These are phyloP conservation scores for Boechera divaricarpa DNA, from an alignment of 345 rosid species.

Conservation along the genomic window DNA sequence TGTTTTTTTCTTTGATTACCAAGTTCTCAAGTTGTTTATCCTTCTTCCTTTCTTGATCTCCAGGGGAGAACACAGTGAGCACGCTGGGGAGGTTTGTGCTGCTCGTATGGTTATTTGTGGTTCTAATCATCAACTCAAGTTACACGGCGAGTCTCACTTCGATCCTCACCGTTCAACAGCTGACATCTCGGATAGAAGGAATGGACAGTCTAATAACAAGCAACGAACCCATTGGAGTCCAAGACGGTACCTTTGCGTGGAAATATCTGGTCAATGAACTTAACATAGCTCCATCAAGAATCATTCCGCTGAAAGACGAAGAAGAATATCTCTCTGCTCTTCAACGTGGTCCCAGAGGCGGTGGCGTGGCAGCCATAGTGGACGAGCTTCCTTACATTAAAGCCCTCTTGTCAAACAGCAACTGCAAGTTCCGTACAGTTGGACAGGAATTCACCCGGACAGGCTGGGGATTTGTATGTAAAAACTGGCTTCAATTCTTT, in stretches of 20 bases:
- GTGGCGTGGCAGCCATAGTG: conserved; percentile 91
- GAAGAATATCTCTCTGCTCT: conserved; percentile 65
- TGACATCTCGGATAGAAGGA: conserved; percentile 79
- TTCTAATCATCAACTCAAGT: conserved; percentile 93
- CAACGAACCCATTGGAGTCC: conserved; percentile 77
- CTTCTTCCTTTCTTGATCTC: conserved; percentile 25
- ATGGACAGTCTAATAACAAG: conserved; percentile 72
- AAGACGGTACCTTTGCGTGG: conserved; percentile 84
- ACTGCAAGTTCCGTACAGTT: conserved; percentile 71
- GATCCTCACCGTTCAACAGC: conserved; percentile 87
- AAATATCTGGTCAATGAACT: conserved; percentile 86
- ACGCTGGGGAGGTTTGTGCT: conserved; percentile 80
- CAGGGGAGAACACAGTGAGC: conserved; percentile 94
- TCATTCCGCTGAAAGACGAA: conserved; percentile 55
- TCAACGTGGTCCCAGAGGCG: conserved; percentile 59
- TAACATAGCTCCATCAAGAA: conserved; percentile 71
- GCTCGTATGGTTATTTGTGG: conserved; percentile 91
- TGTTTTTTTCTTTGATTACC: background rate
- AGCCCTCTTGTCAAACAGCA: conserved; percentile 66
- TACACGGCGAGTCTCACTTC: conserved; percentile 97
- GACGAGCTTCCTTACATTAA: conserved; percentile 97
- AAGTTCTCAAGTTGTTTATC: conserved; percentile 18
- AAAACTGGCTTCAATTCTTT: background rate
- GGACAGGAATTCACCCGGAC: conserved; percentile 92
- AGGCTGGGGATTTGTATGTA: conserved; percentile 98